phyloP scores from a whole-genome alignment of 129 eudicot genomes.

The Sambucus nigra region DNA sequence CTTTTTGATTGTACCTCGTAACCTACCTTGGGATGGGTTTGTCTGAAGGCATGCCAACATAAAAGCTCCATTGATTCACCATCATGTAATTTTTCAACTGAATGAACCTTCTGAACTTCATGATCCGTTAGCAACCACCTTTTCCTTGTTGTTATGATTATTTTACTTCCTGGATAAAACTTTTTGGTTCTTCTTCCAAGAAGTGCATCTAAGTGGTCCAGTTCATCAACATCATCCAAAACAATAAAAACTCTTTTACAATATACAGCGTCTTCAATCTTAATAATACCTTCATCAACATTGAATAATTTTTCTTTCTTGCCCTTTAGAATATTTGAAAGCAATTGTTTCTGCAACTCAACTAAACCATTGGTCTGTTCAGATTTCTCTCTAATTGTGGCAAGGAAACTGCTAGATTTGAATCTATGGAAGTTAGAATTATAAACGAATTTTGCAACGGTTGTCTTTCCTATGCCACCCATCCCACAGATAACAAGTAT shows the following conservation, averaged over 20 bases:
- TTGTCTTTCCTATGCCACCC: conserved; percentile 17
- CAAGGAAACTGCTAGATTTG: not conserved
- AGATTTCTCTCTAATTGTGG: conserved; percentile 1
- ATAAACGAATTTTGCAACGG: conserved; percentile 4
- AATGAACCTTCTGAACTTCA: not conserved
- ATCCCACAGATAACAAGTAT: not conserved
- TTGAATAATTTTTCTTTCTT: conserved; percentile 3
- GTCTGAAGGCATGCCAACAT: conserved; percentile 29
- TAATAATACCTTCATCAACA: conserved; percentile 10
- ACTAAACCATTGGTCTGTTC: not conserved
- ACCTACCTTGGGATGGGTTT: not conserved
- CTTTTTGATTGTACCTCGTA: conserved; percentile 10
- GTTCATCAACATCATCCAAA: conserved; percentile 26
- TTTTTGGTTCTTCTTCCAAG: conserved; percentile 16
- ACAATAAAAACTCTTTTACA: conserved; percentile 13
- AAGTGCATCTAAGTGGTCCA: conserved; percentile 9
- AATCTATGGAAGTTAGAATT: conserved; percentile 2
- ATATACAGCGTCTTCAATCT: conserved; percentile 8
- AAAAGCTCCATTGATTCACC: conserved; percentile 24
- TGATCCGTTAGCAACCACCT: conserved; percentile 1
- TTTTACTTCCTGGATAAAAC: conserved; percentile 21
- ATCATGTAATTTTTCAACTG: conserved; percentile 3
- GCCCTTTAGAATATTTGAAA: conserved; percentile 12
- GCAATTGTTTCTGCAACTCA: conserved; percentile 16
- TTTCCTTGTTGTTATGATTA: conserved; percentile 21